Percentiles rank a stretch among this genome's conserved stretches.
These are phyloP conservation scores for Sporothrix sp. DNA, from an alignment of 2,329 filamentous ascomycete genomes.

Conservation along the genomic window DNA sequence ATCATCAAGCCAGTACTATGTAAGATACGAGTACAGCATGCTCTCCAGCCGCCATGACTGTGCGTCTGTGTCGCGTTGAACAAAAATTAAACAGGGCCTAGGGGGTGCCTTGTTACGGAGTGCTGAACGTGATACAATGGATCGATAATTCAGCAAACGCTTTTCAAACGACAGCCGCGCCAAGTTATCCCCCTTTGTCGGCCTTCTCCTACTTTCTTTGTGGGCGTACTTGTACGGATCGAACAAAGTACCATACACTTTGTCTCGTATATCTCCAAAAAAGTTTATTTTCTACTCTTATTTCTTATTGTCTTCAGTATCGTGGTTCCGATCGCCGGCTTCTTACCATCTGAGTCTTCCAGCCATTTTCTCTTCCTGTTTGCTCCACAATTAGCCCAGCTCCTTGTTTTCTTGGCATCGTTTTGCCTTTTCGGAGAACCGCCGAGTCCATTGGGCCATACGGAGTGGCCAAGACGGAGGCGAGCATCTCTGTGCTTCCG, in stretches of 20 bases:
- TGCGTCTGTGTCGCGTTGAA: conserved; percentile 15
- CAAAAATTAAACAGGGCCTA: conserved; percentile 15
- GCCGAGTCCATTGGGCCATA: background rate
- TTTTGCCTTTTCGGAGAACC: conserved; percentile 5
- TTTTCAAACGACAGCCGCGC: conserved; percentile 21
- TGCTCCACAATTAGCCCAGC: background rate
- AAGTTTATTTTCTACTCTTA: background rate
- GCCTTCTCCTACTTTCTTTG: background rate
- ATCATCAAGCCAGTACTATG: no score
- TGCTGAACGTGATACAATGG: conserved; percentile 23
- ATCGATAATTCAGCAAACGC: conserved; percentile 21
- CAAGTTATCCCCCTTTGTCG: conserved; percentile 1
- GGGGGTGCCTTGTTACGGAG: conserved; percentile 18
- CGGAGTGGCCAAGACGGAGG: no score
- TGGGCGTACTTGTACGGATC: no score
- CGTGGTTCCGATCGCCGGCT: no score
- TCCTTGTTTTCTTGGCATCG: conserved; percentile 10
- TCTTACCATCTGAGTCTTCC: no score
- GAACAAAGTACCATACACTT: no score
- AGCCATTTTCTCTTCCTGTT: background rate
- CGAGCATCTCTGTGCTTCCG: no score
- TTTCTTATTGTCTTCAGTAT: background rate
- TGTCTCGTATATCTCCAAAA: no score
- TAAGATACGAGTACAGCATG: no score
- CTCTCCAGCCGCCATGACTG: no score